Conservation (phyloP, 2,329 filamentous ascomycete species). For the Neobulgaria alba region DNA sequence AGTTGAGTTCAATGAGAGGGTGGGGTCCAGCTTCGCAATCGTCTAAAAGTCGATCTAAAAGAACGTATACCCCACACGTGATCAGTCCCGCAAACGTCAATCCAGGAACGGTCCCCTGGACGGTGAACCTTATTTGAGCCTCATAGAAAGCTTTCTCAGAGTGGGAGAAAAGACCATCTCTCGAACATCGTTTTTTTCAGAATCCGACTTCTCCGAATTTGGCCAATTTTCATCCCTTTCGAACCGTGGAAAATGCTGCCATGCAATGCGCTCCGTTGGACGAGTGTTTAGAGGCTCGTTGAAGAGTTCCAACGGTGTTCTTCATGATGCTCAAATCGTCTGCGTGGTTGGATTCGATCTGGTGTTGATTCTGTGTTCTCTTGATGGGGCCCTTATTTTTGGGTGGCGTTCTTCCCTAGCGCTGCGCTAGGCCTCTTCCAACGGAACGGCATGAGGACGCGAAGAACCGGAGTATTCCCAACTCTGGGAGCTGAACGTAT, state of each 20-base stretch:
- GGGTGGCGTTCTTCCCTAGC: neutral
- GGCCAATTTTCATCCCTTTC: neutral
- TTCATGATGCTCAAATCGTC: no score
- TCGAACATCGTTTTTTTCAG: neutral
- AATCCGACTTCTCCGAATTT: neutral
- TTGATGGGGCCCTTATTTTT: neutral
- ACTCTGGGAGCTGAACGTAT: neutral
- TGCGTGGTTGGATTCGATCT: no score
- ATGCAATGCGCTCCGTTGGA: neutral
- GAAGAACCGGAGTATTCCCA: neutral
- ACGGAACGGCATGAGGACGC: neutral
- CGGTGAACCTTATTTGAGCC: slow-evolving; percentile 15
- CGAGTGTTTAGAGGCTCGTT: neutral
- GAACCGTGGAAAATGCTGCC: neutral
- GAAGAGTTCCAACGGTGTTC: no score
- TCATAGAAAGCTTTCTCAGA: neutral
- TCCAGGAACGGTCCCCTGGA: slow-evolving; percentile 3
- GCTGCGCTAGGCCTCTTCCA: neutral
- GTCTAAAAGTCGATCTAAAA: neutral
- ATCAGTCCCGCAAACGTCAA: slow-evolving; percentile 2
- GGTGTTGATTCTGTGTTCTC: no score
- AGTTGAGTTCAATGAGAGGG: no score
- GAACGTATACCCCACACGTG: neutral
- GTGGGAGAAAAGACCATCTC: neutral
- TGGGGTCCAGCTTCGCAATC: no score